Conservation (phyloP, 306 rosid species). For the Rubus parviflorus region DNA sequence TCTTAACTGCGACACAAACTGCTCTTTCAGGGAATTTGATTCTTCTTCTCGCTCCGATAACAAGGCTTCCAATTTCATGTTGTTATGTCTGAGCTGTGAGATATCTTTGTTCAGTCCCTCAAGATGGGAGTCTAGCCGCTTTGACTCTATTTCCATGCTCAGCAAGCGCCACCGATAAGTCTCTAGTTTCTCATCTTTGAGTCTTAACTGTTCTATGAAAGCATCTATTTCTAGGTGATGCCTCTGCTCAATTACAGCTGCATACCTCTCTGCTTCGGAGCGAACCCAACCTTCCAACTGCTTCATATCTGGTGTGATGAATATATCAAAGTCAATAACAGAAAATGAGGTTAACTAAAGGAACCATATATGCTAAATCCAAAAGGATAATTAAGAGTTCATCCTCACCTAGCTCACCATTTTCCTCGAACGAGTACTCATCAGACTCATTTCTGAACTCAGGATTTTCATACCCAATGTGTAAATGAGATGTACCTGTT, state of each 20-base stretch:
- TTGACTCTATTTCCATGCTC: conserved; percentile 78
- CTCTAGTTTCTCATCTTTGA: conserved; percentile 87
- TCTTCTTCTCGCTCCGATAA: conserved; percentile 60
- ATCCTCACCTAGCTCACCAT: conserved; percentile 57
- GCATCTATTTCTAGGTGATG: conserved; percentile 89
- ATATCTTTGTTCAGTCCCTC: conserved; percentile 67
- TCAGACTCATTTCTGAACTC: conserved; percentile 42
- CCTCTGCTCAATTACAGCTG: conserved; percentile 66
- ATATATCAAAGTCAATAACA: conserved; percentile 19
- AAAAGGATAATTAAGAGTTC: conserved; percentile 15
- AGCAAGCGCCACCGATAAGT: conserved; percentile 75
- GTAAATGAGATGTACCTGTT: conserved; percentile 47
- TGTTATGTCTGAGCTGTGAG: conserved; percentile 67
- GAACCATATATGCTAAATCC: not conserved
- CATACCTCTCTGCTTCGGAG: conserved; percentile 82
- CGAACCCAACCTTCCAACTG: conserved; percentile 75
- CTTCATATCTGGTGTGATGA: conserved; percentile 57
- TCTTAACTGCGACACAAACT: conserved; percentile 53
- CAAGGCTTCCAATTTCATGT: conserved; percentile 65
- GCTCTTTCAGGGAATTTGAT: conserved; percentile 55
- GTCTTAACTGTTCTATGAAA: conserved; percentile 80
- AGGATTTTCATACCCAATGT: conserved; percentile 32
- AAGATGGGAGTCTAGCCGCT: conserved; percentile 70
- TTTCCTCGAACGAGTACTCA: conserved; percentile 42
- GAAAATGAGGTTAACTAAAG: not conserved